Evolutionary conservation across 108 stramenopile genomes (phyloP), one percentile per base, ranked within the genome.

Genomic region (Cyclotella atomus): DNA sequence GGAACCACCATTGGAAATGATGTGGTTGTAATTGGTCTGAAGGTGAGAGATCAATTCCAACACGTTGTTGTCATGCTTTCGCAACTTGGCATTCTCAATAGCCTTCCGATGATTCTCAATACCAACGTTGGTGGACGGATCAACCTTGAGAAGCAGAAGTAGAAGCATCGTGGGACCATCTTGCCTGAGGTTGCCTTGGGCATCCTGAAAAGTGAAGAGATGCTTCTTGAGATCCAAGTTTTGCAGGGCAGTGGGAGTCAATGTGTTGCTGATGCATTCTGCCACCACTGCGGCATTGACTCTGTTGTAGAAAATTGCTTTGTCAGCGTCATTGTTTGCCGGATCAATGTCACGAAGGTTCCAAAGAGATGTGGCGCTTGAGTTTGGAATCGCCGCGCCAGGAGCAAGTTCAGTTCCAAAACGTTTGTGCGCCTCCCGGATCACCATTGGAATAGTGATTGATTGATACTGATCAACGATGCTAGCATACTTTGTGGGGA

Each of bases 401-500:
- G 36, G 7, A 5, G 36, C 20, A 6, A 62, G 17, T 4, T 6
- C 7, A 3, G 35, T 43, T 8, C 36, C 35, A 19, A 62, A 38
- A 7, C 35, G 16, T 23, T 62, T 62, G 36, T 38, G 36, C 3
- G 60, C 60, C 5, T 35, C 12, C 9, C 33, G 60, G 7, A 20
- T 29, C 16, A 50, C 49, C 16, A 20, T 50, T 50, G 9, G 15
- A 5, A 15, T 5, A 5, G 49, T 50, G 19, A 50, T 50, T 5
- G 49, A 15, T n/a, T 50, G 49, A 17, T 50, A 50, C 49, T 50
- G 55, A 28, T 56, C 55, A 28, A 56, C 29, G 29, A 56, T 56
- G 55, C 29, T 56, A 6, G 47, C 47, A n/a, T 49, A n/a, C 19
- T 49, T 49, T n/a, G 47, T 49, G 14, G 47, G 14, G 47, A n/a